These are phyloP conservation scores for Emergomyces africanus DNA, from an alignment of 2,329 filamentous ascomycete species.

Conservation along the genomic window DNA sequence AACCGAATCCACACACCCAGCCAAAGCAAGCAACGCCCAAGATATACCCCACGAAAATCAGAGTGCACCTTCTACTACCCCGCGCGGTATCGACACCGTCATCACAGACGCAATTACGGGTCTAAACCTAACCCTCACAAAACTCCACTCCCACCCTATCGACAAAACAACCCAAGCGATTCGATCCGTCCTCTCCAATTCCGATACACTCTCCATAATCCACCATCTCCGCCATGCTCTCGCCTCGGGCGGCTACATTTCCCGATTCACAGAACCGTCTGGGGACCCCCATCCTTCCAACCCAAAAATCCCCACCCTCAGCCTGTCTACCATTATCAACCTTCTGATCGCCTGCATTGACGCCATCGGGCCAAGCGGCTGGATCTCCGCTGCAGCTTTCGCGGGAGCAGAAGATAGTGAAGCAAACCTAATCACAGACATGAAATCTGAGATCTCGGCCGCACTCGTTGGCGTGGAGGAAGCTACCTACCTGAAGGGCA, in stretches of 20 bases:
- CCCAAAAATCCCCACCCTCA: slow-evolving; percentile 25
- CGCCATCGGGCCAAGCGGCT: slow-evolving; percentile 35
- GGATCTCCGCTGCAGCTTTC: slow-evolving; percentile 28
- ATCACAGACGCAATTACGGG: slow-evolving; percentile 26
- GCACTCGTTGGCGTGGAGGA: slow-evolving; percentile 36
- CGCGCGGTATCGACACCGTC: slow-evolving; percentile 7
- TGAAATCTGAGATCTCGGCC: slow-evolving; percentile 37
- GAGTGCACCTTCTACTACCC: not conserved
- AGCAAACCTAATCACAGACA: slow-evolving; percentile 33
- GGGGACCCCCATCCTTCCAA: slow-evolving; percentile 24
- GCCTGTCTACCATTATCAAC: slow-evolving; percentile 27
- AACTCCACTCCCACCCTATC: slow-evolving; percentile 23
- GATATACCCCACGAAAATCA: slow-evolving; percentile 9
- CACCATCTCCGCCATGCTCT: slow-evolving; percentile 33
- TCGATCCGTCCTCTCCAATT: slow-evolving; percentile 26
- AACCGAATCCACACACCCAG: slow-evolving; percentile 16
- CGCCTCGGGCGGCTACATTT: slow-evolving; percentile 30
- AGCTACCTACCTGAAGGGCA: slow-evolving; percentile 33
- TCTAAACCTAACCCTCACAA: slow-evolving; percentile 26
- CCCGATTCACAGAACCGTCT: slow-evolving; percentile 29
- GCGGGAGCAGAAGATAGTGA: slow-evolving; percentile 25
- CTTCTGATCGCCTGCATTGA: slow-evolving; percentile 34
- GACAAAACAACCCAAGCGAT: slow-evolving; percentile 21
- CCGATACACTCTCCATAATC: slow-evolving; percentile 28
- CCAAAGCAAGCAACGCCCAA: slow-evolving; percentile 6